Evolutionary conservation across 2,329 filamentous ascomycete genomes (phyloP).

Genomic region (Plectosphaerella sp.): DNA sequence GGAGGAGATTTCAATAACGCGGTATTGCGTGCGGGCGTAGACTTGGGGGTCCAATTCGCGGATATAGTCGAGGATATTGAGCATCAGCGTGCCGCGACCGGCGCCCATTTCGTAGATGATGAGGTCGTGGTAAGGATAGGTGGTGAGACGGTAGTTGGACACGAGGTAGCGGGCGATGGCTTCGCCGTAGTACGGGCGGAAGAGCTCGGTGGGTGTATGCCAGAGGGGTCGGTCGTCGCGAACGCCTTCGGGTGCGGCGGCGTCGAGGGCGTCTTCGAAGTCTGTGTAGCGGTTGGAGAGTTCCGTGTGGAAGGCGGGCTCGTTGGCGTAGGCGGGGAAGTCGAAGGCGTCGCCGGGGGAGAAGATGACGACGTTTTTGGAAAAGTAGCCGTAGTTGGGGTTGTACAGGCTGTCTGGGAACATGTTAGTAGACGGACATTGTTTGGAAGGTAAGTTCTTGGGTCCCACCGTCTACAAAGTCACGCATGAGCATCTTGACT

Average conservation of each 20-base stretch:
- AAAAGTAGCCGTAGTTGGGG: constrained; percentile 91
- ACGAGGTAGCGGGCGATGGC: constrained; percentile 94
- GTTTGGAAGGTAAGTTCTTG: constrained; percentile 6
- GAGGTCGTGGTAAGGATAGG: constrained; percentile 93
- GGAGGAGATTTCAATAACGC: constrained; percentile 91
- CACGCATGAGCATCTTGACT: constrained; percentile 95
- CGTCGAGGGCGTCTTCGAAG: constrained; percentile 87
- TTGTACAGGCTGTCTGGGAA: constrained; percentile 89
- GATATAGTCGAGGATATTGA: constrained; percentile 96
- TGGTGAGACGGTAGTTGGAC: constrained; percentile 89
- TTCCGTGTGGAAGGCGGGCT: constrained; percentile 75
- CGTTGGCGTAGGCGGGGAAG: constrained; percentile 76
- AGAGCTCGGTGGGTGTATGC: constrained; percentile 98
- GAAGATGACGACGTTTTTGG: constrained; percentile 95
- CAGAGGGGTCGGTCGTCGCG: constrained; percentile 83
- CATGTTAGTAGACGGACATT: not conserved
- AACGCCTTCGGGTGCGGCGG: constrained; percentile 48
- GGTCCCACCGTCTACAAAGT: constrained; percentile 88
- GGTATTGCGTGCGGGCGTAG: constrained; percentile 88
- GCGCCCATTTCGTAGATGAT: constrained; percentile 99
- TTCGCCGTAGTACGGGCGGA: constrained; percentile 94
- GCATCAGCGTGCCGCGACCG: constrained; percentile 94
- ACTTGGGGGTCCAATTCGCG: constrained; percentile 84
- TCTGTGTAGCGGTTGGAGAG: constrained; percentile 77
- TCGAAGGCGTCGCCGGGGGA: constrained; percentile 86